Percentiles rank a stretch among this genome's conserved stretches.
Evolutionary conservation across 306 rosid species (phyloP).

Genomic region (Ormosia semicastrata): DNA sequence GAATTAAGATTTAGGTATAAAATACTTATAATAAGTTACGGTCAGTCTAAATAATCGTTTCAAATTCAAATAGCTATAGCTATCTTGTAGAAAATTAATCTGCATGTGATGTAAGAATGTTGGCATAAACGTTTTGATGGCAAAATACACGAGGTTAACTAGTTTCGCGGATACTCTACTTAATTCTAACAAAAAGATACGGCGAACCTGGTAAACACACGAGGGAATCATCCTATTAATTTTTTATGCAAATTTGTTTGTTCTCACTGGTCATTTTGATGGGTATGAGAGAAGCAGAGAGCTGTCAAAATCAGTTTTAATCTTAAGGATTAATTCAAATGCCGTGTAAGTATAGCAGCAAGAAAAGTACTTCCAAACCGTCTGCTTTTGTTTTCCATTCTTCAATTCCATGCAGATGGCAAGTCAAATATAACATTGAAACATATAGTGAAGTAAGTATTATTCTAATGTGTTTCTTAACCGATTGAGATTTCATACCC

Average conservation of each 20-base stretch:
- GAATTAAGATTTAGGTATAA: background rate
- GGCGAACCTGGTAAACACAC: background rate
- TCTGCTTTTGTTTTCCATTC: slow-evolving; percentile 44
- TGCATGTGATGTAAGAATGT: background rate
- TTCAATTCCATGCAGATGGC: slow-evolving; percentile 59
- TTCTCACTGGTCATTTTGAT: background rate
- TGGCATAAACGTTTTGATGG: background rate
- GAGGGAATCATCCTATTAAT: background rate
- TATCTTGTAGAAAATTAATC: background rate
- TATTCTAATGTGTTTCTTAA: slow-evolving; percentile 53
- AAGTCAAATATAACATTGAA: slow-evolving; percentile 55
- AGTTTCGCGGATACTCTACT: background rate
- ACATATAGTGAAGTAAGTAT: background rate
- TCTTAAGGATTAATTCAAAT: slow-evolving; percentile 46
- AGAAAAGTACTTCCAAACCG: slow-evolving; percentile 61
- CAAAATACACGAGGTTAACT: background rate
- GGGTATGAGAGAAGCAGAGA: slow-evolving; percentile 19
- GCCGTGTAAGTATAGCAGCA: slow-evolving; percentile 64
- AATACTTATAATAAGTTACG: background rate
- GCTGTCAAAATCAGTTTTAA: slow-evolving; percentile 37
- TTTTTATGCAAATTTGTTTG: background rate
- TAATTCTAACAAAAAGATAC: background rate
- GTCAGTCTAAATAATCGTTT: background rate
- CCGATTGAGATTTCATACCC: slow-evolving; percentile 72
- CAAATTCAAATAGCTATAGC: slow-evolving; percentile 7